Evolutionary conservation across 176 grass and related monocot species (phyloP).

Genomic region (Rhynchospora breviuscula): DNA sequence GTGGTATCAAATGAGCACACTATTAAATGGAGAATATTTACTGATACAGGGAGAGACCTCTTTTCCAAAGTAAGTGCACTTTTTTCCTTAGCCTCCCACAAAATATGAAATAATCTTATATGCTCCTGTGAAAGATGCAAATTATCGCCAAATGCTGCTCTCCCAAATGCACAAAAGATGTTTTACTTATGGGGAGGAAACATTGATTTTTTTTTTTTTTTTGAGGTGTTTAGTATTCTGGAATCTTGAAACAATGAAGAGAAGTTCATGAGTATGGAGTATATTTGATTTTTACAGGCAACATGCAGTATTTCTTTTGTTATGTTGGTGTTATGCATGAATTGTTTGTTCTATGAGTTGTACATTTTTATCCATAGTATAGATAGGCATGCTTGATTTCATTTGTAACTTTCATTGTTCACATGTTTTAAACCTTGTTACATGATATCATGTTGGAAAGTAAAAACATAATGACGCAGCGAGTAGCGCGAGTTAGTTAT

Average conservation of each 20-base stretch:
- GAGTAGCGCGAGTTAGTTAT: too few species aligned
- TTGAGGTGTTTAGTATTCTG: background rate
- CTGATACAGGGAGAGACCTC: constrained; percentile 62
- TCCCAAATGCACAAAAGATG: constrained; percentile 1
- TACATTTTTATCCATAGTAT: too few species aligned
- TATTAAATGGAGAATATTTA: constrained; percentile 79
- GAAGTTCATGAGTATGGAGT: background rate
- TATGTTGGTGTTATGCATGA: too few species aligned
- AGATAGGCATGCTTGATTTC: too few species aligned
- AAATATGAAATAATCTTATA: background rate
- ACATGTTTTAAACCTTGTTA: background rate
- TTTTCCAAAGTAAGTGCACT: constrained; percentile 63
- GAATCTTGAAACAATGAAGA: background rate
- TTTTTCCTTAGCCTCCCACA: constrained; percentile 18
- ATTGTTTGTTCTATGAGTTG: too few species aligned
- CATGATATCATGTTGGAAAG: background rate
- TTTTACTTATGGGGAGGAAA: background rate
- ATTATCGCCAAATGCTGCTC: background rate
- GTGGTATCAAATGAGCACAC: constrained; percentile 86
- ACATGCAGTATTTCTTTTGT: background rate
- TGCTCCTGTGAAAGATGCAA: background rate
- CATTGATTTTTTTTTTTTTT: background rate
- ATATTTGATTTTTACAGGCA: background rate
- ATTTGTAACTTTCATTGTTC: background rate
- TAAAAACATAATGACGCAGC: too few species aligned